Base-by-base conservation (phyloP, 768 basidiomycete species). In the Hortiboletus campestris region DNA sequence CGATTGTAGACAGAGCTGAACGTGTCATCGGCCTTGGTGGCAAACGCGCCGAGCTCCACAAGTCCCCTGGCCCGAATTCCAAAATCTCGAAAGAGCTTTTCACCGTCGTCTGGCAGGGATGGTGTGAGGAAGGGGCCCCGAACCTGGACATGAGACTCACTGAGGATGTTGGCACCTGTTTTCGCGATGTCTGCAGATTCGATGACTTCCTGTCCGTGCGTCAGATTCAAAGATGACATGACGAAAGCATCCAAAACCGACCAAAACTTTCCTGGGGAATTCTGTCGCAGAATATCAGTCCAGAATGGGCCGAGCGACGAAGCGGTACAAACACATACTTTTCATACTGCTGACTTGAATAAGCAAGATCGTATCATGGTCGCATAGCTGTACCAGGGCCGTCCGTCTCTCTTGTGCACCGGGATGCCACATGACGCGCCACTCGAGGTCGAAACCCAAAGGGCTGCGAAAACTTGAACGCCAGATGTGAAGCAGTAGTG, bases 391-490 rank as follows among this genome's bases (percentile, higher is more conserved):
- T 1, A 82, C 74, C 3, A 80, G 65, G 0, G 80, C 77, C 2
- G 76, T 75, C 32, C 70, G 67, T 46, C 74, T 67, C 51, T 74
- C 73, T 34, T 64, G 56, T 8, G 68, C 65, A 32, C 69, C 63
- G 4, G 64, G 65, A n/a, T 66, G 59, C 49, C 68, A 73, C 43
- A 63, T 61, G 19, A 78, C 71, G 16, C 71, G 66, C 80, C 80
- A 82, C 60, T 82, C 80, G 40, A 82, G 68, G 64, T 82, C 81
- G 29, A 82, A 79, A 8, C 81, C 81, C 11, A 82, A 42, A 10
- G 81, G 75, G 2, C 79, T 80, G 32, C 9, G 40, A 34, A 52
- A 53, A 16, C 3, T 13, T 16, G 11, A 46, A 41, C 3, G 22
- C 13, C 31, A 44, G 39, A 32, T 3, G 25, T 7, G 11, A 4